phyloP scores from a whole-genome alignment of 2,329 filamentous ascomycete genomes.

The Alternaria burnsii region DNA sequence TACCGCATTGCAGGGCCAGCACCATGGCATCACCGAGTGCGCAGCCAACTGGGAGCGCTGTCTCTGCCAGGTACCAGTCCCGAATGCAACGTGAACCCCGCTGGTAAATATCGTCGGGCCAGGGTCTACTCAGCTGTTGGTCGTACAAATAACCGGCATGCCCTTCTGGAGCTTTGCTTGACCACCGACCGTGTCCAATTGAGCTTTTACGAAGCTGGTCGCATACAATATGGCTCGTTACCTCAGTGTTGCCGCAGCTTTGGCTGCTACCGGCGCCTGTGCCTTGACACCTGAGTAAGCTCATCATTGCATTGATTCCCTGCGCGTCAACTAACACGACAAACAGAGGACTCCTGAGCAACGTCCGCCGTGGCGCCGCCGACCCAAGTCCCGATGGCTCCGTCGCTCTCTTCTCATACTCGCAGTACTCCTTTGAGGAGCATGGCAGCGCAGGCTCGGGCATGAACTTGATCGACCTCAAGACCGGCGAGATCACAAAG shows the following conservation, averaged over 20 bases:
- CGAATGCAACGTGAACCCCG: slow-evolving; percentile 24
- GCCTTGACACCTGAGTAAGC: slow-evolving; percentile 49
- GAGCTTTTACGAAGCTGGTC: slow-evolving; percentile 37
- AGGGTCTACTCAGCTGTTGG: slow-evolving; percentile 15
- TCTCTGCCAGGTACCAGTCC: slow-evolving; percentile 21
- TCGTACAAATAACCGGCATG: slow-evolving; percentile 36
- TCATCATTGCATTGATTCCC: neutral
- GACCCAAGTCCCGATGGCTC: slow-evolving; percentile 72
- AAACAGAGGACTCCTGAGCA: slow-evolving; percentile 65
- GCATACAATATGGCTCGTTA: slow-evolving; percentile 47
- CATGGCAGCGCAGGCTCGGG: slow-evolving; percentile 69
- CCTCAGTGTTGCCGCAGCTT: slow-evolving; percentile 42
- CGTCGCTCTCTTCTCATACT: slow-evolving; percentile 71
- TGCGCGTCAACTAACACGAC: neutral
- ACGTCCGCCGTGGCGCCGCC: slow-evolving; percentile 74
- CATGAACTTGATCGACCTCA: slow-evolving; percentile 46
- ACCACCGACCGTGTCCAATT: slow-evolving; percentile 38
- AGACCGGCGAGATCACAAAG: slow-evolving; percentile 44
- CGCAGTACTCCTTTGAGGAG: slow-evolving; percentile 80
- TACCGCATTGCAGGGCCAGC: slow-evolving; percentile 11
- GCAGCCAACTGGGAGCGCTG: slow-evolving; percentile 12
- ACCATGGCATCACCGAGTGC: slow-evolving; percentile 31
- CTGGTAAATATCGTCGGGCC: slow-evolving; percentile 16
- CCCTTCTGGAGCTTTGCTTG: slow-evolving; percentile 22
- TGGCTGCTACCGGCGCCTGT: slow-evolving; percentile 44